Evolutionary conservation across 2,329 filamentous ascomycete species (phyloP).

Genomic region (Coniosporium uncinatum): DNA sequence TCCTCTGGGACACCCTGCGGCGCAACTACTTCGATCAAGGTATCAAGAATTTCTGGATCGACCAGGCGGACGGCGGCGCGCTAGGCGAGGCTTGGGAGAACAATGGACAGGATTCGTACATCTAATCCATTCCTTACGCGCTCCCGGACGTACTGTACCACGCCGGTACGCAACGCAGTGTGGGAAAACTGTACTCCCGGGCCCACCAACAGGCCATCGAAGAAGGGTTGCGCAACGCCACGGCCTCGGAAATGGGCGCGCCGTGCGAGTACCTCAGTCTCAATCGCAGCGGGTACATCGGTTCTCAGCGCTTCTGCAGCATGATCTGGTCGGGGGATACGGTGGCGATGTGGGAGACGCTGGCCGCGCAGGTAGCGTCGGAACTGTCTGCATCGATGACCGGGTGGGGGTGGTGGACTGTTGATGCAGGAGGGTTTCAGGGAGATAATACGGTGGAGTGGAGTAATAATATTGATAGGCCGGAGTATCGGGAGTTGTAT

Average conservation of each 20-base stretch:
- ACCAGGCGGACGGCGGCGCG: conserved; percentile 26
- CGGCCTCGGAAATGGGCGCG: conserved; percentile 13
- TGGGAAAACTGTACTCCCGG: conserved; percentile 22
- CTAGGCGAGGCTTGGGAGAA: conserved; percentile 29
- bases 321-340: conserved; percentile 24
- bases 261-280: conserved; percentile 18
- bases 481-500: conserved; percentile 19
- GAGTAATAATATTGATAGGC: conserved; percentile 21
- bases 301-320: conserved; percentile 21
- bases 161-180: conserved; percentile 17
- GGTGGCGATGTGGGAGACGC: conserved; percentile 18
- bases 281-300: conserved; percentile 20
- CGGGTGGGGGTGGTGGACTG: conserved; percentile 21
- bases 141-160: conserved; percentile 19
- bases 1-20: conserved; percentile 18
- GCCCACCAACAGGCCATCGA: conserved; percentile 21
- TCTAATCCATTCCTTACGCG: conserved; percentile 21
- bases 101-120: conserved; percentile 20
- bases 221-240: conserved; percentile 19
- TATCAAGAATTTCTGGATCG: conserved; percentile 25
- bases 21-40: conserved; percentile 22
- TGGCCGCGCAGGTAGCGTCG: conserved; percentile 16
- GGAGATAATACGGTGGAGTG: conserved; percentile 23
- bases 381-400: conserved; percentile 18
- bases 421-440: conserved; percentile 21